Conservation (phyloP, 2,329 filamentous ascomycete genomes). For the Clathrospora elynae region DNA sequence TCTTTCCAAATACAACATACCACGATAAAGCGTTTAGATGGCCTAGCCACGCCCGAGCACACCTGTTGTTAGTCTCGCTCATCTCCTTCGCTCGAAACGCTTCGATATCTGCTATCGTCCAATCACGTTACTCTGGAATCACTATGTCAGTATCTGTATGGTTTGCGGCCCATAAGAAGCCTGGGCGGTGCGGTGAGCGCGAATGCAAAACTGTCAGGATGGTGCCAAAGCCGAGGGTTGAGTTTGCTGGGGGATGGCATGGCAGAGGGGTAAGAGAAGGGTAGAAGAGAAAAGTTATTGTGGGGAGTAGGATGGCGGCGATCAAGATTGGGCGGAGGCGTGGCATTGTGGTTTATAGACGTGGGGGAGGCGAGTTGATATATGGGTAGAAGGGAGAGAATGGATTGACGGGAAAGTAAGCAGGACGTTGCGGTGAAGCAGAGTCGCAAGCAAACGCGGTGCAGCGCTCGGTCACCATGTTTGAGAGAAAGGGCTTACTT, state of each 20-base stretch:
- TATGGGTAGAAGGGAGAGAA: too few species aligned
- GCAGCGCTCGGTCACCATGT: too few species aligned
- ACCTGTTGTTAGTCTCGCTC: conserved; percentile 44
- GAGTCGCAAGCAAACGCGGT: too few species aligned
- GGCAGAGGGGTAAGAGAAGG: neutral
- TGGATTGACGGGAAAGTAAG: too few species aligned
- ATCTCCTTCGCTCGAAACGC: conserved; percentile 30
- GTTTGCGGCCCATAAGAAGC: conserved; percentile 47
- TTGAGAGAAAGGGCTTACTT: too few species aligned
- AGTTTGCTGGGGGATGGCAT: conserved; percentile 12
- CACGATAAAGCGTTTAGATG: conserved; percentile 48
- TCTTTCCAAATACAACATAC: conserved; percentile 19
- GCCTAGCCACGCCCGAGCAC: conserved; percentile 50
- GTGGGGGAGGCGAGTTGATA: too few species aligned
- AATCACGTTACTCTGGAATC: conserved; percentile 47
- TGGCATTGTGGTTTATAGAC: neutral
- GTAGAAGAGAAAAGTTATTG: neutral
- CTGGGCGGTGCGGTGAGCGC: conserved; percentile 41
- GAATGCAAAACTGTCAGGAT: conserved; percentile 48
- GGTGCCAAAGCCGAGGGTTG: conserved; percentile 41
- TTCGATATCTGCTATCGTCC: conserved; percentile 45
- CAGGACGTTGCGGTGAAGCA: too few species aligned
- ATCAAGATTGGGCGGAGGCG: neutral
- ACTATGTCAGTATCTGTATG: conserved; percentile 47
- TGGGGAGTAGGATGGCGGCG: neutral